These are phyloP conservation scores for Aaosphaeria arxii DNA, from an alignment of 2,329 filamentous ascomycete genomes.

Conservation along the genomic window DNA sequence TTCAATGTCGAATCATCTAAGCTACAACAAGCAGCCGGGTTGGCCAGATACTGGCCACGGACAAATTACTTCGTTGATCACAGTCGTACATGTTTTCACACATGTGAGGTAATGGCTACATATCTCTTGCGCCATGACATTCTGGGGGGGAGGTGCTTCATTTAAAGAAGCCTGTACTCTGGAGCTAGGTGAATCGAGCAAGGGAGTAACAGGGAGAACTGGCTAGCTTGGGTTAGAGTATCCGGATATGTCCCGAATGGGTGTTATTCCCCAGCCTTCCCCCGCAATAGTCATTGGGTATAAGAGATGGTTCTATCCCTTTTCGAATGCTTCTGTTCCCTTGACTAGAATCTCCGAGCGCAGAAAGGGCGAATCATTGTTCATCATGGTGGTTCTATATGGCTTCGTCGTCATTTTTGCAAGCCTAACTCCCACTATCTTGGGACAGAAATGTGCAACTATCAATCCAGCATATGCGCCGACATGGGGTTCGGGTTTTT, in stretches of 20 bases:
- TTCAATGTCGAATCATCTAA: too few relatives aligned
- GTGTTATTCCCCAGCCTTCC: not conserved
- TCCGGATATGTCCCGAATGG: not conserved
- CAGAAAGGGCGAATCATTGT: not conserved
- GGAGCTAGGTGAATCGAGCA: not conserved
- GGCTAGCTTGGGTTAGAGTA: not conserved
- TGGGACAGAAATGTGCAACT: constrained; percentile 13
- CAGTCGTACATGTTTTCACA: not conserved
- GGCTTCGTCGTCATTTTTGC: constrained; percentile 1
- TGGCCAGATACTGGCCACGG: not conserved
- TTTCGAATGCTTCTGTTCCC: not conserved
- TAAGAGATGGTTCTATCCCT: not conserved
- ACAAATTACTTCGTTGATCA: not conserved
- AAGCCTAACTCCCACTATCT: not conserved
- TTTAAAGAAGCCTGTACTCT: not conserved
- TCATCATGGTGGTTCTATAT: constrained; percentile 1
- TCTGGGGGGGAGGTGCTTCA: not conserved
- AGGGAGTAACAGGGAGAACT: not conserved
- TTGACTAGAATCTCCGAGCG: not conserved
- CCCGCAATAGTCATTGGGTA: not conserved
- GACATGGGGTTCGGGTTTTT: constrained; percentile 16
- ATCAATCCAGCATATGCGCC: constrained; percentile 14
- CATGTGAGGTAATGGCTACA: not conserved
- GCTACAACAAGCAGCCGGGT: not conserved
- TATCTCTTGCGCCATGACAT: not conserved